A percentile compares a stretch with the other conserved stretches of the same genome.
Conservation (phyloP, 164 flowering plant species). For the Liriodendron chinense region DNA sequence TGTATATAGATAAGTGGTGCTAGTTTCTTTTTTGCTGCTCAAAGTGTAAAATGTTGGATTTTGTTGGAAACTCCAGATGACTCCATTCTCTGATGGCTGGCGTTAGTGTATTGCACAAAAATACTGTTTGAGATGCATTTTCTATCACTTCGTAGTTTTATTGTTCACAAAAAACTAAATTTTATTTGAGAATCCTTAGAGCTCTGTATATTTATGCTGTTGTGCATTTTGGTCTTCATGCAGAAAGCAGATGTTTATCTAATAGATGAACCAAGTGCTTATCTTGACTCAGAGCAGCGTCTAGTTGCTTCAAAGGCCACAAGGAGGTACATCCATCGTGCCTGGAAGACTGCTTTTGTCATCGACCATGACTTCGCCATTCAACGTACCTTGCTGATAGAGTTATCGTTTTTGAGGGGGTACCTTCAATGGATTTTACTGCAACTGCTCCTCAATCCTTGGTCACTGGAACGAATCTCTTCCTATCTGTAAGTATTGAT, state of each 20-base stretch:
- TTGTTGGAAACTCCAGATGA: too few relatives aligned
- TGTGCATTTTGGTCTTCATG: slow-evolving; percentile 7
- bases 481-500: slow-evolving; percentile 77
- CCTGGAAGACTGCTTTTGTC: slow-evolving; percentile 96
- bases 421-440: slow-evolving; percentile 74
- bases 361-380: slow-evolving; percentile 98
- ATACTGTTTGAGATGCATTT: too few relatives aligned
- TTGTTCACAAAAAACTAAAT: neutral
- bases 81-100: too few relatives aligned
- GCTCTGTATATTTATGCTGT: too few relatives aligned
- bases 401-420: slow-evolving; percentile 91
- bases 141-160: too few relatives aligned
- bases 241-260: slow-evolving; percentile 98
- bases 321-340: slow-evolving; percentile 94
- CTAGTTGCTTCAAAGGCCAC: slow-evolving; percentile 96
- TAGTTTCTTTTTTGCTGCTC: too few relatives aligned
- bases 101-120: too few relatives aligned
- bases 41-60: neutral
- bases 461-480: slow-evolving; percentile 96
- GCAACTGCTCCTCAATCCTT: slow-evolving; percentile 93
- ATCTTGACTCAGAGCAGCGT: slow-evolving; percentile 99
- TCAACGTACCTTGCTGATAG: slow-evolving; percentile 94
- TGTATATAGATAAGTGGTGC: neutral
- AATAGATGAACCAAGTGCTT: slow-evolving; percentile 98
- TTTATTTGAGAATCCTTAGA: neutral